phyloP scores from a whole-genome alignment of 352 stramenopile genomes.

The Globisporangium recalcitrans region DNA sequence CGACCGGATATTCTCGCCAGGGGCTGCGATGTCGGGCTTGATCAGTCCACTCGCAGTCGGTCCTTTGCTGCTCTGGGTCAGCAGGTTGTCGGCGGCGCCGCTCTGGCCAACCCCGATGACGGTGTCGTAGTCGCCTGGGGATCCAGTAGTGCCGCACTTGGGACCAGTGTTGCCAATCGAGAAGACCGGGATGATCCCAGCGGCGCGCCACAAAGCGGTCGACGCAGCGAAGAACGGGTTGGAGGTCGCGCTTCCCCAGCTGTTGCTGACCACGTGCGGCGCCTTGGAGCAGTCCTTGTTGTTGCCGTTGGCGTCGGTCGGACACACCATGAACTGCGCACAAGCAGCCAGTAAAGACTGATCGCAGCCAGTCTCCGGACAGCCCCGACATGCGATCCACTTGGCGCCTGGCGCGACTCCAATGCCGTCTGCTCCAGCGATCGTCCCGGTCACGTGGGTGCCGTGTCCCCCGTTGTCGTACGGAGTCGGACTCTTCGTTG shows the following conservation, averaged over 20 bases:
- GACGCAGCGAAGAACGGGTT: not conserved
- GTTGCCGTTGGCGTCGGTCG: slow-evolving; percentile 13
- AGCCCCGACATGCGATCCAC: slow-evolving; percentile 25
- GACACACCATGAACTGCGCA: slow-evolving; percentile 25
- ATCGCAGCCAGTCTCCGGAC: not conserved
- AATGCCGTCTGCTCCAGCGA: slow-evolving; percentile 16
- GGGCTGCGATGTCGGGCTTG: slow-evolving; percentile 1
- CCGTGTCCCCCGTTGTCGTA: slow-evolving; percentile 24
- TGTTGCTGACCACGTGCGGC: slow-evolving; percentile 25
- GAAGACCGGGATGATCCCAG: not conserved
- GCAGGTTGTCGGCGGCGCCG: not conserved
- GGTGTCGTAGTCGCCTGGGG: not conserved
- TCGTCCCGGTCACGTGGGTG: slow-evolving; percentile 10
- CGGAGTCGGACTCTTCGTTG: slow-evolving; percentile 8
- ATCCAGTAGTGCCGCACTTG: not conserved
- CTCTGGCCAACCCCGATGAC: not conserved
- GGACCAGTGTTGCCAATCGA: not conserved
- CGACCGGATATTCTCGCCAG: not conserved
- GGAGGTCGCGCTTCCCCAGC: slow-evolving; percentile 11
- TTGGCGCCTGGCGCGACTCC: slow-evolving; percentile 22
- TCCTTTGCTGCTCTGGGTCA: not conserved
- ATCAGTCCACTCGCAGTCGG: not conserved
- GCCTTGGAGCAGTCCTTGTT: slow-evolving; percentile 22
- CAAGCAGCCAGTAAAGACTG: slow-evolving; percentile 16
- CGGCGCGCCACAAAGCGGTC: not conserved